Conservation (phyloP, 495 filamentous ascomycete species). For the Glonium stellatum region DNA sequence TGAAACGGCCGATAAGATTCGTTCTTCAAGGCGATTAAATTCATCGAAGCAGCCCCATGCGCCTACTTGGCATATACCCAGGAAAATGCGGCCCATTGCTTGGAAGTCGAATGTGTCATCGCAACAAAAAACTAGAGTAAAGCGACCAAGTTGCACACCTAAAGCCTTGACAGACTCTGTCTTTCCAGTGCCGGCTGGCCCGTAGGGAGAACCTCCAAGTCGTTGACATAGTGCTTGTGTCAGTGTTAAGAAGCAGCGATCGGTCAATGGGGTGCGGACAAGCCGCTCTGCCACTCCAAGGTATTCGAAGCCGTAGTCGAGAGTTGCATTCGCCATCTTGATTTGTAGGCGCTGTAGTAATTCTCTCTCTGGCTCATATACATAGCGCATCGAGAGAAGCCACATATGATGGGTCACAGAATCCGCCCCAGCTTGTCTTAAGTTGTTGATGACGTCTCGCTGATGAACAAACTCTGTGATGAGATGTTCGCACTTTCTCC, state of each 20-base stretch:
- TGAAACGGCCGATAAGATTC: constrained; percentile 93
- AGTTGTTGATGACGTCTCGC: constrained; percentile 78
- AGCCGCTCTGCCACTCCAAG: constrained; percentile 91
- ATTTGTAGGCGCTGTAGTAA: constrained; percentile 78
- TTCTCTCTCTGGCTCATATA: constrained; percentile 74
- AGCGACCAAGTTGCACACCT: constrained; percentile 90
- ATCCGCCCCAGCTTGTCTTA: constrained; percentile 65
- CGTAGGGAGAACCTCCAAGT: constrained; percentile 94
- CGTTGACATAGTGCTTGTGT: constrained; percentile 93
- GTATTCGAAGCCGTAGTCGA: constrained; percentile 97
- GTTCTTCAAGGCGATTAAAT: constrained; percentile 96
- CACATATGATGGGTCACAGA: constrained; percentile 82
- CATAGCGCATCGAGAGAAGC: constrained; percentile 97
- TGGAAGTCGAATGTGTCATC: constrained; percentile 99
- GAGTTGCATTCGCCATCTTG: constrained; percentile 92
- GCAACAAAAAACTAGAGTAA: constrained; percentile 97
- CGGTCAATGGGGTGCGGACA: constrained; percentile 91
- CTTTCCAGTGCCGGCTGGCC: constrained; percentile 97
- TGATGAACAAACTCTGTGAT: constrained; percentile 99
- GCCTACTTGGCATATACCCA: constrained; percentile 97
- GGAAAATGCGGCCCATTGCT: constrained; percentile 98
- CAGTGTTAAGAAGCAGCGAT: constrained; percentile 94
- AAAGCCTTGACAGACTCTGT: constrained; percentile 98
- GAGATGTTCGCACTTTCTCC: constrained; percentile 96
- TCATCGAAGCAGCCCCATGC: constrained; percentile 99